phyloP scores from a whole-genome alignment of 148 eudicot species.

The Nepenthes mirabilis region DNA sequence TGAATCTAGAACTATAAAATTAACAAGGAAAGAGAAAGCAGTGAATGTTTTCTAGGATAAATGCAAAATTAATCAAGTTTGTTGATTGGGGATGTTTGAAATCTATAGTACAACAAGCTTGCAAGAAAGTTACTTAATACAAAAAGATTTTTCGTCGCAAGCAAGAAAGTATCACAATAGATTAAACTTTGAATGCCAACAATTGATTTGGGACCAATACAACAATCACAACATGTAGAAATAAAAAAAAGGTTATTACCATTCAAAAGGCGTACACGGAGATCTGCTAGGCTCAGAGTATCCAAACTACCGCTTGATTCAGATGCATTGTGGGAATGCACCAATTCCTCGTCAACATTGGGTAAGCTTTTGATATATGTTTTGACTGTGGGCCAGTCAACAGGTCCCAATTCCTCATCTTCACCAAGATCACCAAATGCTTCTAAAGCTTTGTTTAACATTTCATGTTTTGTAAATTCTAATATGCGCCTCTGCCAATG shows the following conservation, averaged over 20 bases:
- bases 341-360: constrained; percentile 49
- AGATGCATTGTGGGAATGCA: constrained; percentile 56
- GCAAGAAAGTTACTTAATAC: no score
- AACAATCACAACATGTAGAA: neutral
- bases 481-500: constrained; percentile 74
- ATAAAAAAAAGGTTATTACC: constrained; percentile 28
- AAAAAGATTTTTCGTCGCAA: no score
- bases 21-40: no score
- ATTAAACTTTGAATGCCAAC: no score
- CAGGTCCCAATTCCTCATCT: constrained; percentile 95
- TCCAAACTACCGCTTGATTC: constrained; percentile 28
- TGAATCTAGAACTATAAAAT: no score
- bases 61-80: no score
- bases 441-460: constrained; percentile 79
- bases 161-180: no score
- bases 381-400: constrained; percentile 87
- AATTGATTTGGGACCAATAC: no score
- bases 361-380: constrained; percentile 55
- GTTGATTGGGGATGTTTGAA: neutral
- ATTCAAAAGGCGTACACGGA: constrained; percentile 68
- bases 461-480: constrained; percentile 75
- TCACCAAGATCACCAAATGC: constrained; percentile 88
- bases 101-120: neutral
- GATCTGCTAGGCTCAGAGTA: constrained; percentile 62
- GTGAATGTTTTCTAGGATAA: no score